Percentiles rank a stretch among this genome's conserved stretches.
Evolutionary conservation across 768 basidiomycete species (phyloP).

Genomic region (Cystofilobasidium macerans): DNA sequence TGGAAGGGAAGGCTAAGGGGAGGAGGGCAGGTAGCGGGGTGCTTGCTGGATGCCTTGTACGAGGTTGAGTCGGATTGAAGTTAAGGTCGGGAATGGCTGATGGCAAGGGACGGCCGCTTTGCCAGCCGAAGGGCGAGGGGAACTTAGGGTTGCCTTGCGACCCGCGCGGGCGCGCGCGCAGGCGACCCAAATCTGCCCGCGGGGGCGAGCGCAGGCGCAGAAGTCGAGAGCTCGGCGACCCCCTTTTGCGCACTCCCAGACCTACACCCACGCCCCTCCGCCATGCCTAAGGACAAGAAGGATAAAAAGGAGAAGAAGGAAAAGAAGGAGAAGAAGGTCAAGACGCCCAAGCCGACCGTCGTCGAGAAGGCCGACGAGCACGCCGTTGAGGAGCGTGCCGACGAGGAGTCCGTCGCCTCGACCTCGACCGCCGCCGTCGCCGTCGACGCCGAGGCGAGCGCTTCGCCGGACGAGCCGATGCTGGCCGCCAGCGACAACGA

Average conservation of each 20-base stretch:
- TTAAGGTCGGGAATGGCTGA: too few relatives aligned
- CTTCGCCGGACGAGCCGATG: background rate
- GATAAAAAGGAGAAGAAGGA: constrained; percentile 13
- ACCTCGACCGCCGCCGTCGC: background rate
- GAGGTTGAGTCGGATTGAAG: too few relatives aligned
- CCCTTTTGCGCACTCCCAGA: background rate
- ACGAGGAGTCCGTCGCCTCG: background rate
- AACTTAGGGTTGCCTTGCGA: too few relatives aligned
- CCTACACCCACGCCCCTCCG: background rate
- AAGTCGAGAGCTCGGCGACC: background rate
- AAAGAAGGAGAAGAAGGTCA: constrained; percentile 10
- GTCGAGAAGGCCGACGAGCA: background rate
- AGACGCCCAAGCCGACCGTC: background rate
- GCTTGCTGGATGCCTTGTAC: too few relatives aligned
- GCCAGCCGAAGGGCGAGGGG: too few relatives aligned
- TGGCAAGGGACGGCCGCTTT: too few relatives aligned
- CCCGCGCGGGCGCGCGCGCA: too few relatives aligned
- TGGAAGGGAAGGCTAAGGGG: too few relatives aligned
- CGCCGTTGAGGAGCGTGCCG: background rate
- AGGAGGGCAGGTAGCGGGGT: too few relatives aligned
- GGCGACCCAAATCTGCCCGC: background rate
- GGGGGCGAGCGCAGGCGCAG: background rate
- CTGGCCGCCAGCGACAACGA: background rate
- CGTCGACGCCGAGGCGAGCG: background rate
- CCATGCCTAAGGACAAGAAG: constrained; percentile 21